These are phyloP conservation scores for Kwoniella bestiolae DNA, from an alignment of 768 basidiomycete species.

Conservation along the genomic window DNA sequence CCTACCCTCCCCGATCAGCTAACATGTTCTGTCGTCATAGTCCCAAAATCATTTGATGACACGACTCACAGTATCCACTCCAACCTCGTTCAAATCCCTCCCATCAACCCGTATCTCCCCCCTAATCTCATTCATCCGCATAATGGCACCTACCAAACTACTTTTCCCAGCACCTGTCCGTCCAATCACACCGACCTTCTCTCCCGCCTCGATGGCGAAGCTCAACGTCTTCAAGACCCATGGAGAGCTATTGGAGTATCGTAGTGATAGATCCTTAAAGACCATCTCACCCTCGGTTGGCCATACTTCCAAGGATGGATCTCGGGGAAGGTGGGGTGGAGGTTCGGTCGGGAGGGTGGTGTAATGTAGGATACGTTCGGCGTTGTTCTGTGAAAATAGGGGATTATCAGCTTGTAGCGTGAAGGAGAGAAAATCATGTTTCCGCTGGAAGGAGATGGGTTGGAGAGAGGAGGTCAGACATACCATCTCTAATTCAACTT, in stretches of 20 bases:
- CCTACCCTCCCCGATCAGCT: conserved; percentile 24
- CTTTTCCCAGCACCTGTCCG: conserved; percentile 68
- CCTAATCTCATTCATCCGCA: conserved; percentile 66
- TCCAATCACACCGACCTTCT: conserved; percentile 77
- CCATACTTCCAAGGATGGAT: conserved; percentile 5
- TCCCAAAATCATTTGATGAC: no score
- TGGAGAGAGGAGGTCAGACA: not conserved
- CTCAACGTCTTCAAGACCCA: conserved; percentile 72
- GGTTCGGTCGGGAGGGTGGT: conserved; percentile 16
- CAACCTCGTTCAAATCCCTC: conserved; percentile 60
- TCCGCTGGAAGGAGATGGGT: no score
- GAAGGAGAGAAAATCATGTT: no score
- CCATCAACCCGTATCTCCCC: conserved; percentile 65
- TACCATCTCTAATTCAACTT: conserved; percentile 39
- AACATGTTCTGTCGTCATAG: no score
- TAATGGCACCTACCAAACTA: conserved; percentile 61
- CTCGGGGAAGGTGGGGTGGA: not conserved
- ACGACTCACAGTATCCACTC: conserved; percentile 61
- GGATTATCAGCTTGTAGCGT: no score
- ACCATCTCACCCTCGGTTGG: conserved; percentile 4
- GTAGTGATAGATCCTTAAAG: conserved; percentile 12
- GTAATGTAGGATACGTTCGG: conserved; percentile 22
- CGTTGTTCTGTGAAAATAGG: conserved; percentile 29
- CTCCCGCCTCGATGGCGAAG: conserved; percentile 70
- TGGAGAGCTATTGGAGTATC: conserved; percentile 9